A percentile compares a stretch with the other conserved stretches of the same genome.
These are phyloP conservation scores for Kwoniella europaea DNA, from an alignment of 768 basidiomycete species.

Conservation along the genomic window DNA sequence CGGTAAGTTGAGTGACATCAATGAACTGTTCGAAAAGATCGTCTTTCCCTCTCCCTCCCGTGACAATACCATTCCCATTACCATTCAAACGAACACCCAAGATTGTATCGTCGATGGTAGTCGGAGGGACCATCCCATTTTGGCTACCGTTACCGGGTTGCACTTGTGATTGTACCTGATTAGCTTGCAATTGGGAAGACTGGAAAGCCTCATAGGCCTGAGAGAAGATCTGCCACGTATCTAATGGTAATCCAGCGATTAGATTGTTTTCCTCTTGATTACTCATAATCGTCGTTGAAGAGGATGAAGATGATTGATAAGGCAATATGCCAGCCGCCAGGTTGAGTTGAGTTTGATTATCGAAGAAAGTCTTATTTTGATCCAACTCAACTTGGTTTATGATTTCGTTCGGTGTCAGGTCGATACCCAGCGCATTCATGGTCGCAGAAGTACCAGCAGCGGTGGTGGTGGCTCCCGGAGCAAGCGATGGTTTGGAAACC, in stretches of 20 bases:
- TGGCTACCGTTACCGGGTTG: too few relatives aligned
- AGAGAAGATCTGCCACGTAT: slow-evolving; percentile 20
- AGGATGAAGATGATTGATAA: background rate
- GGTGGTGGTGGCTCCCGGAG: background rate
- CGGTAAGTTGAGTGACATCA: slow-evolving; percentile 30
- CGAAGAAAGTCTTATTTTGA: slow-evolving; percentile 24
- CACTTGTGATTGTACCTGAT: slow-evolving; percentile 3
- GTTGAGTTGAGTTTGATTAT: slow-evolving; percentile 9
- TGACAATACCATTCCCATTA: background rate
- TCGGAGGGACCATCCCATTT: background rate
- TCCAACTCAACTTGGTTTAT: slow-evolving; percentile 17
- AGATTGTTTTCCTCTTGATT: background rate
- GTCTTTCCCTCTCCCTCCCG: background rate
- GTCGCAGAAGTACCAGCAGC: background rate
- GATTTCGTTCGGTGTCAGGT: slow-evolving; percentile 12
- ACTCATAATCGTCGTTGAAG: background rate
- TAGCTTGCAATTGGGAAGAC: slow-evolving; percentile 7
- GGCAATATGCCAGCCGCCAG: slow-evolving; percentile 18
- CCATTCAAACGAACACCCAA: background rate
- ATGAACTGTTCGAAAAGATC: slow-evolving; percentile 44
- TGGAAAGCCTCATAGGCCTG: slow-evolving; percentile 24
- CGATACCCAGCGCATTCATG: slow-evolving; percentile 24
- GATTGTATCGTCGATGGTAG: background rate
- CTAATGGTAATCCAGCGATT: slow-evolving; percentile 4
- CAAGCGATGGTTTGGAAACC: background rate